Evolutionary conservation across 1,139 yeast species (phyloP).

Genomic region (Scheffersomyces stambukii): DNA sequence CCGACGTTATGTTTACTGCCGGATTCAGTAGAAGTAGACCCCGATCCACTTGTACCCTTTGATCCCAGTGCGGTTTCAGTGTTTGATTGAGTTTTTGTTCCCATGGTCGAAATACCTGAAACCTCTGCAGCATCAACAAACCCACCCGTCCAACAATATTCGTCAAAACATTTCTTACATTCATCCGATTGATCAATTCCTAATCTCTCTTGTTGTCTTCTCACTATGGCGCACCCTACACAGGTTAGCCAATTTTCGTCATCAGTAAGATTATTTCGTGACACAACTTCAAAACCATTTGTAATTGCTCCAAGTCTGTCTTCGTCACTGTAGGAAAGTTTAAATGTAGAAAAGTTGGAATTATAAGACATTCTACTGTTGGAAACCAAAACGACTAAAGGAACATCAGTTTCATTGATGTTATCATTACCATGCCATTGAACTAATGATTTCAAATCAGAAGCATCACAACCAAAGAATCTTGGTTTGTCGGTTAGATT

Average conservation of each 20-base stretch:
- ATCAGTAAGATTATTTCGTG: slow-evolving; percentile 30
- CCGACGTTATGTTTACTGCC: too few species aligned
- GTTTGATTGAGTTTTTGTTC: too few species aligned
- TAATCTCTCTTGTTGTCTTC: slow-evolving; percentile 39
- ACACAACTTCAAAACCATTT: slow-evolving; percentile 38
- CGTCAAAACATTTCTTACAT: slow-evolving; percentile 33
- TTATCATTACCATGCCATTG: slow-evolving; percentile 22
- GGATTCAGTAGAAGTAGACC: too few species aligned
- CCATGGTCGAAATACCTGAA: slow-evolving; percentile 1
- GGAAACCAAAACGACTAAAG: slow-evolving; percentile 37
- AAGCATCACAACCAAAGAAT: slow-evolving; percentile 41
- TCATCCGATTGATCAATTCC: slow-evolving; percentile 35
- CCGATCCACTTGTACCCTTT: too few species aligned
- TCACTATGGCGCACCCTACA: slow-evolving; percentile 44
- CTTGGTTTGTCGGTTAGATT: slow-evolving; percentile 28
- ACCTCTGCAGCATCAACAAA: slow-evolving; percentile 13
- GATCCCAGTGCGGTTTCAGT: too few species aligned
- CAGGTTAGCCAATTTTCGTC: slow-evolving; percentile 40
- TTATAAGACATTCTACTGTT: slow-evolving; percentile 25
- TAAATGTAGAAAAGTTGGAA: slow-evolving; percentile 36
- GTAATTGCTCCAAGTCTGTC: slow-evolving; percentile 27
- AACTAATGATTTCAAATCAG: slow-evolving; percentile 23
- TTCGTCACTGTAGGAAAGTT: slow-evolving; percentile 34
- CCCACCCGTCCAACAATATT: slow-evolving; percentile 38
- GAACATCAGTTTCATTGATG: slow-evolving; percentile 30